phyloP scores from a whole-genome alignment of 371 early-diverging fungal genomes.

The Fennellomyces sp. region DNA sequence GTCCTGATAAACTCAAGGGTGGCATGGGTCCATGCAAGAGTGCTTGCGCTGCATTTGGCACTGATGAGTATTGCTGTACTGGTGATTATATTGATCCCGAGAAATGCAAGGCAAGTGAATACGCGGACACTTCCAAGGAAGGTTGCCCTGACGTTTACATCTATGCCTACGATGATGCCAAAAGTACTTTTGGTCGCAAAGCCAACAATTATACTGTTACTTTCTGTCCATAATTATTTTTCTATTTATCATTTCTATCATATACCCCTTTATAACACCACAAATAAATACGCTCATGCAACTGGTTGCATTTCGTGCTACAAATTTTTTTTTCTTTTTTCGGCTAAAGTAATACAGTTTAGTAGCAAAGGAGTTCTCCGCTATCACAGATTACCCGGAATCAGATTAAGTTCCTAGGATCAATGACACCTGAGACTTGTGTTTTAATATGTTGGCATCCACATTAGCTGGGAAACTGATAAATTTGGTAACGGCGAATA shows the following conservation, averaged over 20 bases:
- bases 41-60: constrained; percentile 38
- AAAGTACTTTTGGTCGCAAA: constrained; percentile 40
- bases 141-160: constrained; percentile 52
- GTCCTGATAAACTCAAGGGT: constrained; percentile 33
- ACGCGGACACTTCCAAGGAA: constrained; percentile 27
- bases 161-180: constrained; percentile 55
- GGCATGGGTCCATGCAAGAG: constrained; percentile 39
- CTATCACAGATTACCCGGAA: no score
- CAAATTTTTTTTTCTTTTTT: no score
- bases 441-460: no score
- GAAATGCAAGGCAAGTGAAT: constrained; percentile 26
- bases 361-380: no score
- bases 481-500: no score
- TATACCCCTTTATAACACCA: background rate
- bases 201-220: constrained; percentile 45
- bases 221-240: constrained; percentile 45
- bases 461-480: no score
- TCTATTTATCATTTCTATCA: background rate
- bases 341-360: no score
- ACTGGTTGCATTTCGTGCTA: no score
- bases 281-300: background rate
- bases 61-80: constrained; percentile 44
- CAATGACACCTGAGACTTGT: no score
- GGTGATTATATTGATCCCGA: constrained; percentile 26
- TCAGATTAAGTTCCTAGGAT: no score